Evolutionary conservation across 2,329 filamentous ascomycete genomes (phyloP), one percentile per base, ranked within the genome.

Genomic region (Acrocalymma vagum): DNA sequence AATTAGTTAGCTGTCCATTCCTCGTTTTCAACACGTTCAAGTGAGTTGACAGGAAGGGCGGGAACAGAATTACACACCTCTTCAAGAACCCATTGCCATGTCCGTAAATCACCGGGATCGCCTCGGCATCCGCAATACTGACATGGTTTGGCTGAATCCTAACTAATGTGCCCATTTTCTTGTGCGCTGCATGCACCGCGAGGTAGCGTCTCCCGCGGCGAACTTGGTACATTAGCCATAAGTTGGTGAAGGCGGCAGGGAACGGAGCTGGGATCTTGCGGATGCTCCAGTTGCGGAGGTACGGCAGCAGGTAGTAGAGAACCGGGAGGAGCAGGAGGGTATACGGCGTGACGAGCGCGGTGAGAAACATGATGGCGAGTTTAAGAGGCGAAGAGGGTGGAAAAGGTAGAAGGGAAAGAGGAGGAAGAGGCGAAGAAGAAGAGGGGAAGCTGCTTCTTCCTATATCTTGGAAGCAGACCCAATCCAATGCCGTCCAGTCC

Each of bases 101-200:
- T 11, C 90, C 90, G 56, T 95, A 95, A 38, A 95, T 82, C 29
- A 78, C 70, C 10, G 79, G 78, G 38, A 96, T 92, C 2, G 88
- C 90, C n/a, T 79, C 79, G 18, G 87, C 85, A 61, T 95, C 89
- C 38, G 87, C 88, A 39, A 96, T 76, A 41, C 87, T 91, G 55
- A 95, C 79, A 59, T 96, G 91, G 58, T 91, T 83, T 1, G 92
- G 92, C 60, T 90, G 87, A 51, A 96, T 87, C 23, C 91, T 81
- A 15, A 96, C 85, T 1, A 96, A 71, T n/a, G 84, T 85, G 3
- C 91, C 91, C 28, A 87, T 76, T 60, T 84, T 86, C 74, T 87
- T 81, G 70, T 96, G 91, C 6, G 83, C 76, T 23, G 84, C 70
- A 58, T 95, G 78, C n/a, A 95, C 75, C n/a, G 72, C 71, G n/a